Conservation (phyloP, 192 early-diverging fungal species). For the Phycomyces nitens region DNA sequence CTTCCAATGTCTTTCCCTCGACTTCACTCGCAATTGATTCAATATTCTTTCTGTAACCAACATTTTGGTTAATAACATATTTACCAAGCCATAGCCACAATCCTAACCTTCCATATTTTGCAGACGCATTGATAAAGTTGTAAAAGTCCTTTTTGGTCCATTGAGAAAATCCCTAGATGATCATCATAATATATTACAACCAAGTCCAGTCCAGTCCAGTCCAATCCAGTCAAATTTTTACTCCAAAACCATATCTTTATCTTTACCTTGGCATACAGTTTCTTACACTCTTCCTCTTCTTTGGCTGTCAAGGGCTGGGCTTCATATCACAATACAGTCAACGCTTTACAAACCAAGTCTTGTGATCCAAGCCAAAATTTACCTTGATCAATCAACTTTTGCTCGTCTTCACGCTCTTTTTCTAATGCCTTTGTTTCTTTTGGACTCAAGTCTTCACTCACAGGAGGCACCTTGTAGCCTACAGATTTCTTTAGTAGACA, state of each 20-base stretch:
- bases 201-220: no score
- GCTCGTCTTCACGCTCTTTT: slow-evolving; percentile 66
- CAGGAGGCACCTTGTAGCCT: slow-evolving; percentile 63
- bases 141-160: slow-evolving; percentile 92
- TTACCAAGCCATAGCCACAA: not conserved
- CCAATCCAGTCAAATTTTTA: no score
- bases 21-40: slow-evolving; percentile 80
- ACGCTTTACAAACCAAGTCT: not conserved
- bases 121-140: slow-evolving; percentile 80
- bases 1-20: slow-evolving; percentile 86
- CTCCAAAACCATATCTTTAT: no score
- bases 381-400: slow-evolving; percentile 70
- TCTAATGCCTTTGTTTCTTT: slow-evolving; percentile 46
- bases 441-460: slow-evolving; percentile 31
- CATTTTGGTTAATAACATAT: not conserved
- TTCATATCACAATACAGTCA: slow-evolving; percentile 6
- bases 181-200: no score
- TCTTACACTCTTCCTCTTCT: slow-evolving; percentile 75
- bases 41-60: slow-evolving; percentile 58
- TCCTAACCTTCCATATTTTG: slow-evolving; percentile 62
- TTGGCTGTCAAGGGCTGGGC: slow-evolving; percentile 89
- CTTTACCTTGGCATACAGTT: slow-evolving; percentile 40
- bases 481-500: slow-evolving; percentile 61
- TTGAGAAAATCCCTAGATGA: slow-evolving; percentile 66
- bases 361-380: not conserved